Base-by-base conservation (phyloP, 129 eudicot species). In the Scalesia atractyloides region DNA sequence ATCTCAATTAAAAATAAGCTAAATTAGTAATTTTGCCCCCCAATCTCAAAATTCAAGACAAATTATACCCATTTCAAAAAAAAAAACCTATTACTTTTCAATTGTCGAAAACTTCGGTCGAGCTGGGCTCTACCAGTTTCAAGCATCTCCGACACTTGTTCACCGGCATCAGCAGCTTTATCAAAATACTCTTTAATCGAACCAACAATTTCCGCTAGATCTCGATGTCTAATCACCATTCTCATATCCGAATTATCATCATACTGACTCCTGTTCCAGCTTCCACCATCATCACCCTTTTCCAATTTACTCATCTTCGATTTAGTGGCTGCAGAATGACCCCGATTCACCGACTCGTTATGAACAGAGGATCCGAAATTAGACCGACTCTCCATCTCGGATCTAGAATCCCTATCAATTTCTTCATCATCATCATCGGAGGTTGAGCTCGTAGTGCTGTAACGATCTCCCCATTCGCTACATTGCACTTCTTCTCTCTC, bases 91-190 rank as follows among this genome's bases (percentile, higher is more conserved):
- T 76, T 78, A 94, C 99, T 94, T 77, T 85, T 90, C 73, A 94
- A 66, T 34, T 84, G 88, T 15, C 79, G 85, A 65, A 93, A 93
- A 76, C 97, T 93, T 62, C 92, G 92, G 74, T 93, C 98, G 34
- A 94, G 96, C 85, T 94, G 97, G 13, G 96, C 99, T 44, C 97
- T 69, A 1, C 97, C 96, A 5, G 91, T 88, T 72, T 94, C 99
- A 2, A 94, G 90, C 94, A 88, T 86, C 82, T 86, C 99, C 2
- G 99, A 82, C 17, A 88, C 97, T 75, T 94, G 92, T 46, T 88
- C 99, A 33, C 97, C 99, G 14, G 99, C 86, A 15, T 86, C 77
- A 15, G 96, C 96, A 50, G 99, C 96, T 72, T 87, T 86, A 74
- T 94, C 97, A 20, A 94, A 94, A 47, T 94, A 86, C 72, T 94